Evolutionary conservation across 805 yeast genomes (phyloP).

Genomic region (Suhomyces vadensis): DNA sequence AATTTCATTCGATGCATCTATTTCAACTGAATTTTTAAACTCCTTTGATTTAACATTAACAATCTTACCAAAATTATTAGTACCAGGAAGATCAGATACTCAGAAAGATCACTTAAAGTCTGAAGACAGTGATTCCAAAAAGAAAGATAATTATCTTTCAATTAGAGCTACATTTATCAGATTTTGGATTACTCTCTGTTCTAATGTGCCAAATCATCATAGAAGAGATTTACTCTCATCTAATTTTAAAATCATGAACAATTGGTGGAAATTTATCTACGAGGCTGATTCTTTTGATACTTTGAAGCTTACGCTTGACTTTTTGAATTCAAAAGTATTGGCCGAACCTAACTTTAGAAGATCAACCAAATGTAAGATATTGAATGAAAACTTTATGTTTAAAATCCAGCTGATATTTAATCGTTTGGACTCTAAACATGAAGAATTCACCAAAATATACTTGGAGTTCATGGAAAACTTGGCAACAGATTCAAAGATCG

Average conservation of each 20-base stretch:
- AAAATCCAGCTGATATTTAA: conserved; percentile 53
- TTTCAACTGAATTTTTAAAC: conserved; percentile 59
- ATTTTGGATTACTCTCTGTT: conserved; percentile 59
- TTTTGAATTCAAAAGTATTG: conserved; percentile 53
- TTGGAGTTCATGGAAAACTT: conserved; percentile 50
- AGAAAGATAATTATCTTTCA: conserved; percentile 34
- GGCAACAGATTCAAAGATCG: conserved; percentile 50
- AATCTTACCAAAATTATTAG: conserved; percentile 59
- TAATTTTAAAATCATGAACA: conserved; percentile 55
- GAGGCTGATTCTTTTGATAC: conserved; percentile 51
- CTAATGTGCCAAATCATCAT: conserved; percentile 49
- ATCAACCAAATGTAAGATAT: conserved; percentile 68
- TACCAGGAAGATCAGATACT: conserved; percentile 42
- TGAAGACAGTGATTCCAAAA: conserved; percentile 15
- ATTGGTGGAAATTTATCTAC: conserved; percentile 64
- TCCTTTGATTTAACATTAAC: conserved; percentile 68
- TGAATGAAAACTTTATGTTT: conserved; percentile 73
- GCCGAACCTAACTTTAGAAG: conserved; percentile 62
- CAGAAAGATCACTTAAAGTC: conserved; percentile 28
- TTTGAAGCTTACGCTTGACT: conserved; percentile 41
- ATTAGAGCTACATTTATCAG: conserved; percentile 60
- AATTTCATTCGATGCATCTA: conserved; percentile 48
- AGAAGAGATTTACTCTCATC: conserved; percentile 64
- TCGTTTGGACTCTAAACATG: conserved; percentile 21
- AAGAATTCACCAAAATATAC: conserved; percentile 36